These are phyloP conservation scores for Graphiopsis chlorocephala DNA, from an alignment of 2,329 filamentous ascomycete genomes.

Conservation along the genomic window DNA sequence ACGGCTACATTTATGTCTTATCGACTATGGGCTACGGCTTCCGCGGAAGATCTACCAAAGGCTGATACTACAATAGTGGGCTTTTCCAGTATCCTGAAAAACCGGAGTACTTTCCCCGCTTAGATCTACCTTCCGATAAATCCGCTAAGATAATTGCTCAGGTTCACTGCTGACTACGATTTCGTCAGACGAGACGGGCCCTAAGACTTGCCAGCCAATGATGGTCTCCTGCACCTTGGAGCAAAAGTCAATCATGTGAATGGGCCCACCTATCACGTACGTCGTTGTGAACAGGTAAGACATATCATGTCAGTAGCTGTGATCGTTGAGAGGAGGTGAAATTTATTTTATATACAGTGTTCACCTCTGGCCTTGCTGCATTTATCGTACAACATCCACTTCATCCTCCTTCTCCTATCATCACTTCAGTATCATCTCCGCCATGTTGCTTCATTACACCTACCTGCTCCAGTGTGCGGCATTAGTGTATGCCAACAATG, in stretches of 20 bases:
- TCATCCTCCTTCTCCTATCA: constrained; percentile 1
- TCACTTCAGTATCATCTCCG: not conserved
- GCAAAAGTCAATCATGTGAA: not conserved
- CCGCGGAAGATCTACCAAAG: not conserved
- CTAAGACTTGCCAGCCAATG: constrained; percentile 1
- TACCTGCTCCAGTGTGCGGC: not conserved
- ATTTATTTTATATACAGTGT: constrained; percentile 4
- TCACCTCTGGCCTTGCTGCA: constrained; percentile 2
- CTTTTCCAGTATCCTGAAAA: constrained; percentile 1
- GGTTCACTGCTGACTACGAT: constrained; percentile 3
- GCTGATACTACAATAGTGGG: not conserved
- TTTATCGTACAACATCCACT: constrained; percentile 1
- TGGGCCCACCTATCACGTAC: not conserved
- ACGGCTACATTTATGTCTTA: not conserved
- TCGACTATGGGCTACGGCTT: not conserved
- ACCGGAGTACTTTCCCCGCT: not conserved
- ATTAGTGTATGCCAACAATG: constrained; percentile 2
- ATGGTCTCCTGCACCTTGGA: not conserved
- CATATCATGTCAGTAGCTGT: constrained; percentile 3
- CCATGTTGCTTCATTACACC: constrained; percentile 3
- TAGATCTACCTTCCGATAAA: constrained; percentile 2
- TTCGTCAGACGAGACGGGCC: constrained; percentile 1
- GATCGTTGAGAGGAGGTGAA: constrained; percentile 1
- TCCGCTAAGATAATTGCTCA: not conserved
- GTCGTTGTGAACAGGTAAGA: not conserved